Percentiles rank a stretch among this genome's conserved stretches.
Conservation (phyloP, 805 yeast species). For the Isabelozyma gotoi region DNA sequence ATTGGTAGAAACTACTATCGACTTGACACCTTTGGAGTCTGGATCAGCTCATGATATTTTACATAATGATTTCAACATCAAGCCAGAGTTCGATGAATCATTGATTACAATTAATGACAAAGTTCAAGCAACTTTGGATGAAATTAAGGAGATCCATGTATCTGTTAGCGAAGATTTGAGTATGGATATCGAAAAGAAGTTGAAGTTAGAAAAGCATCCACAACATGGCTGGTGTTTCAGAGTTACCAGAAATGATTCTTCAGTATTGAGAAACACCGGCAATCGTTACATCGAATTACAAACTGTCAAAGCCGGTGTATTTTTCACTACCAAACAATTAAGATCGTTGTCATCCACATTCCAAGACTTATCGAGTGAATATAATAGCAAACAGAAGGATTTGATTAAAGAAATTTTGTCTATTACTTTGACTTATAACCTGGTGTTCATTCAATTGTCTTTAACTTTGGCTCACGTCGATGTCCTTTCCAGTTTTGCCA, state of each 20-base stretch:
- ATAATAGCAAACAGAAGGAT: conserved; percentile 71
- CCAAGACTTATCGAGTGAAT: conserved; percentile 58
- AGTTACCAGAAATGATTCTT: conserved; percentile 86
- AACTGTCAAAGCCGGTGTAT: conserved; percentile 94
- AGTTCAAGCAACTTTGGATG: conserved; percentile 52
- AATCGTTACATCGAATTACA: conserved; percentile 73
- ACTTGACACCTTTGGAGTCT: conserved; percentile 74
- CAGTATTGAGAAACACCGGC: conserved; percentile 60
- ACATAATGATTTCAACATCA: conserved; percentile 75
- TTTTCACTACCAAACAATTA: conserved; percentile 74
- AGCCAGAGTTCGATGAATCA: conserved; percentile 85
- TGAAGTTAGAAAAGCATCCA: conserved; percentile 85
- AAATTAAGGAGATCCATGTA: conserved; percentile 60
- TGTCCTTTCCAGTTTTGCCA: conserved; percentile 83
- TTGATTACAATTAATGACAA: conserved; percentile 59
- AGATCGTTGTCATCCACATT: conserved; percentile 60
- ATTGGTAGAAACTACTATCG: conserved; percentile 89
- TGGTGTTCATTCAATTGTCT: conserved; percentile 70
- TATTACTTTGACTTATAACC: conserved; percentile 78
- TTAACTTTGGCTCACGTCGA: conserved; percentile 71
- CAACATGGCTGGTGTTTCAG: conserved; percentile 94
- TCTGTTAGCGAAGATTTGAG: conserved; percentile 71
- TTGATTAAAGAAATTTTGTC: conserved; percentile 81
- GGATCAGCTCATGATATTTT: conserved; percentile 27
- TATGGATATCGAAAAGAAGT: conserved; percentile 82